A percentile compares a stretch with the other conserved stretches of the same genome.
phyloP scores from a whole-genome alignment of 2,329 filamentous ascomycete genomes.

The Rhynchosporium secalis region DNA sequence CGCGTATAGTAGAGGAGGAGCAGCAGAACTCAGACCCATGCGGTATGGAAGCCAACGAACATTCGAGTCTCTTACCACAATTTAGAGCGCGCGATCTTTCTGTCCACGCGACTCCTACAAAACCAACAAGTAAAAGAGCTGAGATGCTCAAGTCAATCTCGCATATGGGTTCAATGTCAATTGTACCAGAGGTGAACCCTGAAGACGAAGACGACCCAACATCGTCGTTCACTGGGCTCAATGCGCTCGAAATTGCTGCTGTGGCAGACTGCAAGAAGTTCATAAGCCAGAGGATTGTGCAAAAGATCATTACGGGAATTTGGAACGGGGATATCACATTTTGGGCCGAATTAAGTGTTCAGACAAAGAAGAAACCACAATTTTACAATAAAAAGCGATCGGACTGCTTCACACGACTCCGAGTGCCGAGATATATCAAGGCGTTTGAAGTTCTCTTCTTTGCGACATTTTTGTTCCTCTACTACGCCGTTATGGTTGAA shows the following conservation, averaged over 20 bases:
- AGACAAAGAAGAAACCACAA: constrained; percentile 72
- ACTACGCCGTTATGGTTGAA: constrained; percentile 82
- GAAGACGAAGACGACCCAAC: constrained; percentile 60
- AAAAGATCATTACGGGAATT: constrained; percentile 80
- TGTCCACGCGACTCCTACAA: constrained; percentile 13
- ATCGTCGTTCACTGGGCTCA: constrained; percentile 73
- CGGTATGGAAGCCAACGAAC: constrained; percentile 29
- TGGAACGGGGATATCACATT: constrained; percentile 87
- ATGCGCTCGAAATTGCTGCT: constrained; percentile 83
- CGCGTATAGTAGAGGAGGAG: background rate
- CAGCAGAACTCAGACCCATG: constrained; percentile 13
- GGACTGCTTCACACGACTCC: constrained; percentile 72
- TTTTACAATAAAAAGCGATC: constrained; percentile 68
- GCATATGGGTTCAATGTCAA: constrained; percentile 45
- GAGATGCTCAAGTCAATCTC: constrained; percentile 52
- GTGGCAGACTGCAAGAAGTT: constrained; percentile 83
- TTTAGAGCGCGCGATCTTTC: constrained; percentile 28
- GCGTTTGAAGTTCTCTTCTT: constrained; percentile 84
- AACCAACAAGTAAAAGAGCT: constrained; percentile 32
- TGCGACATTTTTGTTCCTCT: constrained; percentile 71
- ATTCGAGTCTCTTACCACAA: constrained; percentile 36
- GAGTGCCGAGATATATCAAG: constrained; percentile 83
- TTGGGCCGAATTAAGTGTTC: constrained; percentile 75
- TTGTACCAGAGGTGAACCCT: constrained; percentile 45
- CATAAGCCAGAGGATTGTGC: constrained; percentile 75